Conservation (phyloP, 352 stramenopile species). For the Pythium grandisporangium region DNA sequence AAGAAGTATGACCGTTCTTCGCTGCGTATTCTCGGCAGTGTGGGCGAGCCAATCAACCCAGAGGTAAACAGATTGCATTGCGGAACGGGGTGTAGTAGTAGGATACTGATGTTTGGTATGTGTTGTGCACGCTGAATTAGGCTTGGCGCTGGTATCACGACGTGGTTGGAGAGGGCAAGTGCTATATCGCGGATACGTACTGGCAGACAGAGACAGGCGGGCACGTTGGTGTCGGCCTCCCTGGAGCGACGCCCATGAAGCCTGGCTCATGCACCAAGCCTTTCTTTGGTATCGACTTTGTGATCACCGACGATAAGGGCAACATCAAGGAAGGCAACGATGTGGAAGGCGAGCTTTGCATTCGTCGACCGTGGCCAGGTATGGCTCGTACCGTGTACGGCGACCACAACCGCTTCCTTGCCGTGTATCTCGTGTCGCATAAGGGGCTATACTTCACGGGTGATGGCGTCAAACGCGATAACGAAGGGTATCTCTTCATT, state of each 20-base stretch:
- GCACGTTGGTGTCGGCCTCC: slow-evolving; percentile 89
- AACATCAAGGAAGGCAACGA: slow-evolving; percentile 80
- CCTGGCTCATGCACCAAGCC: slow-evolving; percentile 89
- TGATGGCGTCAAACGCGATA: slow-evolving; percentile 82
- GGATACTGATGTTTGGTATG: too few relatives aligned
- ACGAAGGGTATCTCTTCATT: slow-evolving; percentile 98
- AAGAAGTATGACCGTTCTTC: slow-evolving; percentile 92
- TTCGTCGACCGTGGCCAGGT: slow-evolving; percentile 93
- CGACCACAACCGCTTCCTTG: slow-evolving; percentile 93
- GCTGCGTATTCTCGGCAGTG: slow-evolving; percentile 93
- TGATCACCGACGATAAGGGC: slow-evolving; percentile 75
- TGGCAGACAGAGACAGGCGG: slow-evolving; percentile 95
- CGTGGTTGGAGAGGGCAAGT: slow-evolving; percentile 75
- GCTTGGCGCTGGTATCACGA: slow-evolving; percentile 94
- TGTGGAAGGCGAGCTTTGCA: slow-evolving; percentile 93
- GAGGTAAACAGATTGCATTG: too few relatives aligned
- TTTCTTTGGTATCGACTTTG: slow-evolving; percentile 91
- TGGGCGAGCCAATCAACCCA: slow-evolving; percentile 99
- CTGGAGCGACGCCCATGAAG: slow-evolving; percentile 79
- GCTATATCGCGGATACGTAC: slow-evolving; percentile 93
- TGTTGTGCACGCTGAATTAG: slow-evolving; percentile 5
- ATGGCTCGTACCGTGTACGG: slow-evolving; percentile 94
- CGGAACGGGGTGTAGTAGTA: too few relatives aligned
- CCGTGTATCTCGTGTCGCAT: slow-evolving; percentile 95
- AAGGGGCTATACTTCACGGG: slow-evolving; percentile 97